These are phyloP conservation scores for Hanseniaspora taiwanica DNA, from an alignment of 805 yeast species.

Conservation along the genomic window DNA sequence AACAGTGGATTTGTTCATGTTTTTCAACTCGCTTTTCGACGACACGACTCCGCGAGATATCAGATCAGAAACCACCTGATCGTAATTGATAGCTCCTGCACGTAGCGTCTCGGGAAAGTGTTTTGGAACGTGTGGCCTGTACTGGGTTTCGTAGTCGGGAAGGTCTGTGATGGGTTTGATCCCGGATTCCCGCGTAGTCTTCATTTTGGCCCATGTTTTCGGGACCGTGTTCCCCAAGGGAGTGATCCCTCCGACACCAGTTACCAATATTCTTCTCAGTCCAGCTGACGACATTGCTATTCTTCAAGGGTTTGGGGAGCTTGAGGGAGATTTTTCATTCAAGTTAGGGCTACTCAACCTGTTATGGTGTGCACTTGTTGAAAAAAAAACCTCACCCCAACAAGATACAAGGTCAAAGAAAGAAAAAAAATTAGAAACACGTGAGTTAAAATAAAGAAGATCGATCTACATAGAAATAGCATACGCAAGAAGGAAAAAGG, in stretches of 20 bases:
- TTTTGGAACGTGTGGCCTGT: conserved; percentile 26
- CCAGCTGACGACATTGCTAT: no score
- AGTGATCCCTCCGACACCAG: conserved; percentile 79
- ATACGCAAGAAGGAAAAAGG: no score
- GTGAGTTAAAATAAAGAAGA: no score
- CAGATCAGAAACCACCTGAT: conserved; percentile 27
- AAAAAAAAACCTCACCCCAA: no score
- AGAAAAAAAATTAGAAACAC: no score
- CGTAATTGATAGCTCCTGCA: conserved; percentile 59
- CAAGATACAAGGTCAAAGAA: no score
- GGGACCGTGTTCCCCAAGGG: conserved; percentile 69
- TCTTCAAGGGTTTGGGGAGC: no score
- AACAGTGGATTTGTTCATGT: conserved; percentile 63
- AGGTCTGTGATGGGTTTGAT: conserved; percentile 37
- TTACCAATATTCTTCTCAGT: conserved; percentile 79
- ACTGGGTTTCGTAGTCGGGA: conserved; percentile 24
- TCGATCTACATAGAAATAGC: no score
- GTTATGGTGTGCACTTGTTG: no score
- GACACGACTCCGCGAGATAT: conserved; percentile 18
- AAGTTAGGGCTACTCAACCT: no score
- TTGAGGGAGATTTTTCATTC: no score
- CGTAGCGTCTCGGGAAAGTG: conserved; percentile 50
- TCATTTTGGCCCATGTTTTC: conserved; percentile 39
- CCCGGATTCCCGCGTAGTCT: conserved; percentile 40
- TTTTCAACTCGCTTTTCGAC: conserved; percentile 31